Conservation (phyloP, 495 filamentous ascomycete species). For the Letharia lupina region DNA sequence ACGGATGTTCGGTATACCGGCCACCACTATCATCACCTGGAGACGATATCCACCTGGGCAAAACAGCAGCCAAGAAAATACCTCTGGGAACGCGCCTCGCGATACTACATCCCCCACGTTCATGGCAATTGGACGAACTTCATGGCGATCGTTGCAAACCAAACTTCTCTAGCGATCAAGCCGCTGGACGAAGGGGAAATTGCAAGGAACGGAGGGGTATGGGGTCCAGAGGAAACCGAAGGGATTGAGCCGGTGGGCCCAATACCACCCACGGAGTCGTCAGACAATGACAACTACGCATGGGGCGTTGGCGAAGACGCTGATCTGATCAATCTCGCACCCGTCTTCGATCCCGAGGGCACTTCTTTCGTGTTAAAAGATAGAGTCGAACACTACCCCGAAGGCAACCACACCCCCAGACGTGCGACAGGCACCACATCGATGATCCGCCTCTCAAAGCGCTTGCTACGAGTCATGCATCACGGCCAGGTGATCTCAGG, state of each 20-base stretch:
- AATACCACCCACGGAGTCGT: constrained; percentile 42
- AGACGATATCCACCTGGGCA: constrained; percentile 50
- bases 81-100: constrained; percentile 66
- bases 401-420: constrained; percentile 49
- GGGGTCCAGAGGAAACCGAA: constrained; percentile 49
- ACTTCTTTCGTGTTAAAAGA: constrained; percentile 56
- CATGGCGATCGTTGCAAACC: constrained; percentile 40
- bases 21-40: constrained; percentile 61
- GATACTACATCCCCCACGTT: constrained; percentile 58
- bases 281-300: constrained; percentile 52
- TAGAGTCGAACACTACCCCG: constrained; percentile 53
- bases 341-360: constrained; percentile 58
- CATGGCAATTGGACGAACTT: constrained; percentile 55
- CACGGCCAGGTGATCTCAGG: constrained; percentile 51
- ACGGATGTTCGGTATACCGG: constrained; percentile 64
- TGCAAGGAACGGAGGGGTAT: constrained; percentile 42
- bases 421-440: constrained; percentile 56
- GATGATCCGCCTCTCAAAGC: constrained; percentile 52
- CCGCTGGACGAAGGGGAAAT: background rate
- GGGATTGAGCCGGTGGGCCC: constrained; percentile 53
- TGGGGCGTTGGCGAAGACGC: constrained; percentile 74
- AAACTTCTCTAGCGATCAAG: background rate
- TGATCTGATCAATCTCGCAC: constrained; percentile 61
- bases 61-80: constrained; percentile 55
- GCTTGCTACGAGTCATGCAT: constrained; percentile 59